A percentile compares a stretch with the other conserved stretches of the same genome.
Evolutionary conservation across 2,329 filamentous ascomycete species (phyloP).

Genomic region (Microcyclospora tardicrescens): DNA sequence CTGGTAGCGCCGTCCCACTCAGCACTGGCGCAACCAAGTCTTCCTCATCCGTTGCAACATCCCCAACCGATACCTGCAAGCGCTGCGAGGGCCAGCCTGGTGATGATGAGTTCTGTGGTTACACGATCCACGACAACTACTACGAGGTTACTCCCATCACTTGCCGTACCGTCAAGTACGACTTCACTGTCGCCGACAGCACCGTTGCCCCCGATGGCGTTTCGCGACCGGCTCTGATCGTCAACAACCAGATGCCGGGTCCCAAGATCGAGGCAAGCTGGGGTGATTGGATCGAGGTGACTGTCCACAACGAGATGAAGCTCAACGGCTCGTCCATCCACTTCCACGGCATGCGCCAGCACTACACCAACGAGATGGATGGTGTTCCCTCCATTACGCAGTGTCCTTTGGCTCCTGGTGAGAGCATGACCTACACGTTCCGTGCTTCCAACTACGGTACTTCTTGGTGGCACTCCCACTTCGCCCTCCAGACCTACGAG

Average conservation of each 20-base stretch:
- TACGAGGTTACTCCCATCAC: conserved; percentile 27
- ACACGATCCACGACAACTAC: conserved; percentile 22
- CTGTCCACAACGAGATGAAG: conserved; percentile 24
- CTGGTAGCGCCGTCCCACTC: not conserved
- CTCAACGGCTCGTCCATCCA: conserved; percentile 30
- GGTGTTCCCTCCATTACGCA: conserved; percentile 30
- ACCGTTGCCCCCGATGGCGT: conserved; percentile 36
- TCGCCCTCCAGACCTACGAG: conserved; percentile 27
- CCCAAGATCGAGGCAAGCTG: conserved; percentile 22
- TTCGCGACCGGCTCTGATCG: conserved; percentile 20
- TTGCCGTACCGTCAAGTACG: conserved; percentile 30
- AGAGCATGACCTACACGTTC: conserved; percentile 28
- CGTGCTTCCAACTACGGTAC: conserved; percentile 26
- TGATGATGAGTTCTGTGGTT: conserved; percentile 22
- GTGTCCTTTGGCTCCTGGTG: conserved; percentile 30
- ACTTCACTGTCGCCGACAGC: conserved; percentile 29
- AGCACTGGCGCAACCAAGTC: not conserved
- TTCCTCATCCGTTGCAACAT: conserved; percentile 1
- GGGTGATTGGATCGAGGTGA: conserved; percentile 27
- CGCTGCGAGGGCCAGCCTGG: conserved; percentile 21
- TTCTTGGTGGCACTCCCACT: conserved; percentile 29
- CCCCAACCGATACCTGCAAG: conserved; percentile 9
- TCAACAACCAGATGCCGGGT: conserved; percentile 33
- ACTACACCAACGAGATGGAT: conserved; percentile 27
- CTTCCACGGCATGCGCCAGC: conserved; percentile 28